These are phyloP conservation scores for Penicillium sclerotiorum DNA, from an alignment of 2,329 filamentous ascomycete species.

Conservation along the genomic window DNA sequence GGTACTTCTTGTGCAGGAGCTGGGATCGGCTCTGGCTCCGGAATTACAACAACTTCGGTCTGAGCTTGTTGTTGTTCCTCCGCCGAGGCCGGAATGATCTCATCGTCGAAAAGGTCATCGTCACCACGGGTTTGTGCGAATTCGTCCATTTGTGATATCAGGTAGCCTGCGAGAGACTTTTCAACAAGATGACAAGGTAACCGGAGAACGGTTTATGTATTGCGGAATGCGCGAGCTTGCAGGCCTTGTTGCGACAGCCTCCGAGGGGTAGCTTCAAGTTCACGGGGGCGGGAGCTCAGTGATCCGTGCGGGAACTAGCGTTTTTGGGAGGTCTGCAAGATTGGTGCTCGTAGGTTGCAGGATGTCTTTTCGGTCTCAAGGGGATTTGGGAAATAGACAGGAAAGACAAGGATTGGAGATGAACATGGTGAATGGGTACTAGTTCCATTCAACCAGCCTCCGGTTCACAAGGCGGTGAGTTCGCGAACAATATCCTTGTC, in stretches of 20 bases:
- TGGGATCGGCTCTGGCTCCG: conserved; percentile 13
- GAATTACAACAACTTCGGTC: conserved; percentile 20
- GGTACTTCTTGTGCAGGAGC: conserved; percentile 15
- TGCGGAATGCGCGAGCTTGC: neutral
- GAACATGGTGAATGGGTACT: neutral
- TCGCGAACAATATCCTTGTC: neutral
- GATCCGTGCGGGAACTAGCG: conserved; percentile 24
- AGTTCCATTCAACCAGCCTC: neutral
- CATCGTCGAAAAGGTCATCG: conserved; percentile 56
- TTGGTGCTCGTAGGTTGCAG: conserved; percentile 6
- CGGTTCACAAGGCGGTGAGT: neutral
- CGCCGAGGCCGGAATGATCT: conserved; percentile 49
- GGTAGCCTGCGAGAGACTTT: neutral
- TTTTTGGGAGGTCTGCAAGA: neutral
- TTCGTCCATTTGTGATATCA: conserved; percentile 44
- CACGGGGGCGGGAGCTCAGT: conserved; percentile 21
- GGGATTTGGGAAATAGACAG: neutral
- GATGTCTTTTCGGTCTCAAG: neutral
- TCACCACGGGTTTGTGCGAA: conserved; percentile 54
- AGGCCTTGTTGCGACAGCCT: neutral
- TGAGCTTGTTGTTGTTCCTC: conserved; percentile 35
- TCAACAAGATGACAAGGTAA: neutral
- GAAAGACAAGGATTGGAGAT: neutral
- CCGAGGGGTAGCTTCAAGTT: conserved; percentile 25
- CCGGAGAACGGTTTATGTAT: neutral